Evolutionary conservation across 306 rosid genomes (phyloP), one percentile per base, ranked within the genome.

Genomic region (Trifolium repens): DNA sequence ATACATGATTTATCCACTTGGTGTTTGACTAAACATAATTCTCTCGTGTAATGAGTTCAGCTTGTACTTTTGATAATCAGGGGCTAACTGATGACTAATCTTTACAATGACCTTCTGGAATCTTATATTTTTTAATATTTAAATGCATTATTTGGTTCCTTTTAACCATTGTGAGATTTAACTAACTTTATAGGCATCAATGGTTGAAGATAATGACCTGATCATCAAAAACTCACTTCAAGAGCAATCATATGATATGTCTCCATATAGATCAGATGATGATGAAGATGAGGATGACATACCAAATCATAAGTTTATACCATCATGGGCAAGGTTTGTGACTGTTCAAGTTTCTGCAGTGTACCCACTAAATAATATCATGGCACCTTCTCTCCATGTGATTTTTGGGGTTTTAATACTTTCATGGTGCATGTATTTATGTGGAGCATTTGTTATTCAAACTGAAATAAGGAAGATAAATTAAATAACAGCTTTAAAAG

Each of bases 231-330:
- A 81, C 63, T 68, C 84, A 35, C 57, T 65, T 80, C 76, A 76
- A 73, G 93, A 90, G 79, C 87, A 78, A 78, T 89, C 96, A 35
- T 96, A 96, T 58, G 96, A 92, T 14, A 90, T 96, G 57, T 92
- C 97, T 79, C 99, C 99, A 8, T 96, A 89, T 77, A 96, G 87
- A 82, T 92, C 98, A 55, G 99, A 96, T 78, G 98, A 96, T 69
- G 99, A 87, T 35, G 97, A 90, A 37, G 92, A 90, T 9, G 96
- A 79, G 49, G 90, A 89, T 54, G 85, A 61, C 71, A 7, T 37
- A 26, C 87, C 81, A 64, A 87, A 83, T 60, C 78, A 35, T 19
- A 96, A 96, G 80, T 85, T 85, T 70, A 79, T 92, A 50, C 98
- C 98, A 75, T 80, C 91, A 47, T 92, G 98, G 98, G 91, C 99